Percentiles rank a stretch among this genome's conserved stretches.
These are phyloP conservation scores for Solanum hybrid DNA, from an alignment of 305 asterid genomes.

Conservation along the genomic window DNA sequence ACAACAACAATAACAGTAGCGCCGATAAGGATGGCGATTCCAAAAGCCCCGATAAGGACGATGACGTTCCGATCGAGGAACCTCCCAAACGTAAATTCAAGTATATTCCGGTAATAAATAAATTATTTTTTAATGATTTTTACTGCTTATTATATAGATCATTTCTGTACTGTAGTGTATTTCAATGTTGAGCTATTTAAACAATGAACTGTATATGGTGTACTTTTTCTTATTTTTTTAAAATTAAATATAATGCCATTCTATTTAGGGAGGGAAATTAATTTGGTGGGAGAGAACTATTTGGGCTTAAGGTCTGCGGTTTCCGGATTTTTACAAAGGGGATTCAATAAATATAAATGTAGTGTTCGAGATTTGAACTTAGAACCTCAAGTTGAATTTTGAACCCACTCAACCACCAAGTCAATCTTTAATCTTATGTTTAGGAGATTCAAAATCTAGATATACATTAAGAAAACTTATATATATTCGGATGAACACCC, in stretches of 20 bases:
- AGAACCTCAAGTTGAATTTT: neutral
- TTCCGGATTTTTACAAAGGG: neutral
- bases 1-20: constrained; percentile 11
- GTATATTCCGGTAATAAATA: constrained; percentile 69
- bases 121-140: neutral
- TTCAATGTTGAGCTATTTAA: neutral
- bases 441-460: neutral
- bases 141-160: neutral
- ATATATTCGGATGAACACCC: neutral
- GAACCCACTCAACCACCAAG: neutral
- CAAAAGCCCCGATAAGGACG: constrained; percentile 32
- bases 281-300: neutral
- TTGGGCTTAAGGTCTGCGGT: neutral
- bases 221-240: neutral
- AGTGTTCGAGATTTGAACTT: neutral
- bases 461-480: neutral
- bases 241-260: neutral
- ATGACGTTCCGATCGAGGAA: constrained; percentile 39
- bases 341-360: neutral
- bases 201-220: neutral
- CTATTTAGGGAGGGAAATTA: neutral
- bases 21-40: constrained; percentile 33
- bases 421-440: neutral
- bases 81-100: constrained; percentile 67
- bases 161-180: neutral